Conservation (phyloP, 176 grass and related monocot genomes). For the Triticum aestivum region IWGSC_CS_RefSeq_v2.1 NC_057814.1:195164137-195164636, state of each 20-base stretch:
- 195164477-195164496: too few relatives aligned
- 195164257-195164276: slow-evolving; percentile 28
- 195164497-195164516: too few relatives aligned
- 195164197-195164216: slow-evolving; percentile 26
- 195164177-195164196: slow-evolving; percentile 7
- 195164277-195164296: slow-evolving; percentile 8
- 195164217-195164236: slow-evolving; percentile 18
- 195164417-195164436: too few relatives aligned
- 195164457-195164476: too few relatives aligned
- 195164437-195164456: too few relatives aligned
- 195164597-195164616: too few relatives aligned
- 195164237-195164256: slow-evolving; percentile 24
- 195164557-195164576: too few relatives aligned
- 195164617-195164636: too few relatives aligned
- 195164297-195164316: slow-evolving; percentile 16
- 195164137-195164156: slow-evolving; percentile 9
- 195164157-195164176: not conserved
- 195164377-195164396: not conserved
- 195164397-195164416: not conserved
- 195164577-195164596: too few relatives aligned
- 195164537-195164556: too few relatives aligned
- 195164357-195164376: not conserved
- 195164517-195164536: too few relatives aligned
- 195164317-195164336: slow-evolving; percentile 16
- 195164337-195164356: not conserved